Evolutionary conservation across 1,284 basidiomycete species (phyloP).

Genomic region (Schizophyllum amplum): DNA sequence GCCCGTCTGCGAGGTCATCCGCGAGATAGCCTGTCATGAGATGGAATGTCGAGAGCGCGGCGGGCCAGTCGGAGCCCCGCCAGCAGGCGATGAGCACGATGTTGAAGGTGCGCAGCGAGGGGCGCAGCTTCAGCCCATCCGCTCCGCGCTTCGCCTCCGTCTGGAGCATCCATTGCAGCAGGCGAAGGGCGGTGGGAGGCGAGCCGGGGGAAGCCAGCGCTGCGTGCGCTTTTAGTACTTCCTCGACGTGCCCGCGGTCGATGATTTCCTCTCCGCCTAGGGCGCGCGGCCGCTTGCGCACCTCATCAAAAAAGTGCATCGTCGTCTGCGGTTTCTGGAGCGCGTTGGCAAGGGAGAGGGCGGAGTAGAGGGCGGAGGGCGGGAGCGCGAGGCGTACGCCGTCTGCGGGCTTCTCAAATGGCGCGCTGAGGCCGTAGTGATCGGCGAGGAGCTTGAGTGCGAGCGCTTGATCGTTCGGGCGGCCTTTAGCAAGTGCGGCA

Average conservation of each 20-base stretch:
- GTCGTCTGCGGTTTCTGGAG: slow-evolving; percentile 36
- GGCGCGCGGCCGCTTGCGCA: slow-evolving; percentile 33
- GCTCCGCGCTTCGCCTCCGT: slow-evolving; percentile 32
- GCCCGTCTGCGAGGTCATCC: slow-evolving; percentile 44
- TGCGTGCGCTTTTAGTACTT: slow-evolving; percentile 44
- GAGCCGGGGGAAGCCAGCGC: slow-evolving; percentile 30
- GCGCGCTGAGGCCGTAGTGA: slow-evolving; percentile 50
- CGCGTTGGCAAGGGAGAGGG: slow-evolving; percentile 49
- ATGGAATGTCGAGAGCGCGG: slow-evolving; percentile 47
- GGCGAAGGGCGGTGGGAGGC: slow-evolving; percentile 39
- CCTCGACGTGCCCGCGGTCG: slow-evolving; percentile 47
- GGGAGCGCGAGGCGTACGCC: slow-evolving; percentile 28
- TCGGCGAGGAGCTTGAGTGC: slow-evolving; percentile 55
- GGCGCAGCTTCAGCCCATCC: slow-evolving; percentile 36
- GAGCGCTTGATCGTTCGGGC: slow-evolving; percentile 46
- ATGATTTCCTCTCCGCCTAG: slow-evolving; percentile 31
- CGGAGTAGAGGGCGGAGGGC: slow-evolving; percentile 38
- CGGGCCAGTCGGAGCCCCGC: slow-evolving; percentile 52
- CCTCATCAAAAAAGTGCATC: slow-evolving; percentile 48
- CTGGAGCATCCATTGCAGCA: slow-evolving; percentile 56
- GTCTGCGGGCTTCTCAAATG: slow-evolving; percentile 31
- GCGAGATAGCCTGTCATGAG: slow-evolving; percentile 56
- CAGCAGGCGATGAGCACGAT: slow-evolving; percentile 53
- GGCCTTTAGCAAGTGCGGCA: slow-evolving; percentile 44
- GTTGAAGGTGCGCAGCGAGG: slow-evolving; percentile 40